Evolutionary conservation across 2,329 filamentous ascomycete genomes (phyloP).

Genomic region (Apiospora saccharicola): DNA sequence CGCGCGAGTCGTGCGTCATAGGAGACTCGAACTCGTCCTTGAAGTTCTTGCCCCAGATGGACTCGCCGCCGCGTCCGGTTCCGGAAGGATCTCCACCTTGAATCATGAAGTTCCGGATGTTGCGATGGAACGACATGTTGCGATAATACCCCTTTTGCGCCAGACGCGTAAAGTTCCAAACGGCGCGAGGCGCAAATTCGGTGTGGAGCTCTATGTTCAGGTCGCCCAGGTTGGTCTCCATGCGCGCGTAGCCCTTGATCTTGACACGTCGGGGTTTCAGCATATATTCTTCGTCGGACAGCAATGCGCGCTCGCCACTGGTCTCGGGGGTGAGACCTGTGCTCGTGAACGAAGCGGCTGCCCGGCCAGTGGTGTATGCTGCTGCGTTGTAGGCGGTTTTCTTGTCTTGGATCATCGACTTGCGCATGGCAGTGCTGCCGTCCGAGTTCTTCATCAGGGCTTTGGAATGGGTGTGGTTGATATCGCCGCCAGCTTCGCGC

Average conservation of each 20-base stretch:
- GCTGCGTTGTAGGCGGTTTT: slow-evolving; percentile 83
- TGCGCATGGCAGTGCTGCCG: slow-evolving; percentile 42
- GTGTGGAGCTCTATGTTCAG: slow-evolving; percentile 89
- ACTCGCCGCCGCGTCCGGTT: slow-evolving; percentile 87
- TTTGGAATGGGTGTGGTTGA: slow-evolving; percentile 59
- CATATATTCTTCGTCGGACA: slow-evolving; percentile 97
- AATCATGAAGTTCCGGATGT: slow-evolving; percentile 97
- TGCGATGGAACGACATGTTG: slow-evolving; percentile 85
- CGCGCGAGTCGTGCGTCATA: slow-evolving; percentile 80
- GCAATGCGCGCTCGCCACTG: slow-evolving; percentile 81
- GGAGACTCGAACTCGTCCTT: slow-evolving; percentile 93
- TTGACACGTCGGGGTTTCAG: slow-evolving; percentile 89
- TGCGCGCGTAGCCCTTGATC: slow-evolving; percentile 87
- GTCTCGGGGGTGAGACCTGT: slow-evolving; percentile 94
- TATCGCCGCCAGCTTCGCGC: slow-evolving; percentile 65
- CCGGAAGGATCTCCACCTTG: slow-evolving; percentile 95
- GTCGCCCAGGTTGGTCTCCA: slow-evolving; percentile 85
- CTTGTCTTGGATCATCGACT: slow-evolving; percentile 61
- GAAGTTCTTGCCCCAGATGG: slow-evolving; percentile 94
- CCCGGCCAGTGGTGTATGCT: slow-evolving; percentile 86
- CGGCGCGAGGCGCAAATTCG: slow-evolving; percentile 88
- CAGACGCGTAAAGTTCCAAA: slow-evolving; percentile 95
- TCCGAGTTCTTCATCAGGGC: slow-evolving; percentile 48
- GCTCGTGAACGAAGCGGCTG: slow-evolving; percentile 93
- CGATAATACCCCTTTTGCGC: slow-evolving; percentile 91